A percentile compares a stretch with the other conserved stretches of the same genome.
phyloP scores from a whole-genome alignment of 768 basidiomycete species.

The Strobilomyces confusus region DNA sequence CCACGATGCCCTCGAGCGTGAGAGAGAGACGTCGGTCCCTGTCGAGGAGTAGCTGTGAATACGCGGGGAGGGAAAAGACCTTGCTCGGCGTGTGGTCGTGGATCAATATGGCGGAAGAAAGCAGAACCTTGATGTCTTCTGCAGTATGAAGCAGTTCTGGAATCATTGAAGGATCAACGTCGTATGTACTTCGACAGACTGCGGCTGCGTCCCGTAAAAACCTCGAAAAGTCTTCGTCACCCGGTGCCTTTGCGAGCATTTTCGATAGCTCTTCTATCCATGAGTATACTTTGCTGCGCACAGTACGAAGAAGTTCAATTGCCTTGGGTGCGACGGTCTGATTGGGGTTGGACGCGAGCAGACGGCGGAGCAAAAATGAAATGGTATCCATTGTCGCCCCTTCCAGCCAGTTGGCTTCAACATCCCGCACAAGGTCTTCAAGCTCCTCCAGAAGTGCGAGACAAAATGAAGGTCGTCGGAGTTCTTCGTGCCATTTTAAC shows the following conservation, averaged over 20 bases:
- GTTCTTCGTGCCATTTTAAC: constrained; percentile 13
- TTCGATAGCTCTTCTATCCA: constrained; percentile 36
- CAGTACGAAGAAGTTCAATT: constrained; percentile 27
- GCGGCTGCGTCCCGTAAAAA: constrained; percentile 36
- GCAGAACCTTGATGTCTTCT: constrained; percentile 22
- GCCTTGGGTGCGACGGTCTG: constrained; percentile 12
- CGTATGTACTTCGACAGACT: constrained; percentile 35
- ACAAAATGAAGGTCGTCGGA: constrained; percentile 16
- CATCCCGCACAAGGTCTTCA: constrained; percentile 29
- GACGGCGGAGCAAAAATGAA: constrained; percentile 33
- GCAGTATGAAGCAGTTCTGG: constrained; percentile 6
- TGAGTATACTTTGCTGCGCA: constrained; percentile 29
- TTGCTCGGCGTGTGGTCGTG: constrained; percentile 24
- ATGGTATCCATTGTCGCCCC: constrained; percentile 31
- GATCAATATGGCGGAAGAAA: constrained; percentile 24
- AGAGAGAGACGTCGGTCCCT: too few species aligned
- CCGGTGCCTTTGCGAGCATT: constrained; percentile 15
- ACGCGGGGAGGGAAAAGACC: constrained; percentile 2
- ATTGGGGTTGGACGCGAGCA: constrained; percentile 28
- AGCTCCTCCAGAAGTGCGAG: constrained; percentile 34
- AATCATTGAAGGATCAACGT: constrained; percentile 18
- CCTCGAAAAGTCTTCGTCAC: constrained; percentile 14
- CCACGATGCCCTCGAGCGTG: too few species aligned
- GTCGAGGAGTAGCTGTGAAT: too few species aligned
- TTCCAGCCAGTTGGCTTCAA: constrained; percentile 44